These are phyloP conservation scores for Theileria equi DNA, from an alignment of 169 alveolate species.

Conservation along the genomic window DNA sequence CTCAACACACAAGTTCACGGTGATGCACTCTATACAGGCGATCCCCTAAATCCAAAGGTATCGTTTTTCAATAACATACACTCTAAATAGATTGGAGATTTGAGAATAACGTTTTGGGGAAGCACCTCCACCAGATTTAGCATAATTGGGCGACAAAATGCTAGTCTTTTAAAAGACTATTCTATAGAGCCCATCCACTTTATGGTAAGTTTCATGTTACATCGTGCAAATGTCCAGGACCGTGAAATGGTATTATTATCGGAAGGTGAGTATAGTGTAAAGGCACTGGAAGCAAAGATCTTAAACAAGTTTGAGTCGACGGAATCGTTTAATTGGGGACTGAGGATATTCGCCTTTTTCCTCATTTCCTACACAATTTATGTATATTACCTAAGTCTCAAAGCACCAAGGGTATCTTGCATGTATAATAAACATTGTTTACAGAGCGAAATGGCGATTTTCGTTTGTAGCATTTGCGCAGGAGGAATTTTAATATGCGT, in stretches of 20 bases:
- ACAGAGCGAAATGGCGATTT: conserved; percentile 31
- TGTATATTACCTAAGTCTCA: conserved; percentile 10
- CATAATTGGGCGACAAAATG: conserved; percentile 45
- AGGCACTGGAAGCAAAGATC: conserved; percentile 5
- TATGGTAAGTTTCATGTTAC: conserved; percentile 25
- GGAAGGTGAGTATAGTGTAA: conserved; percentile 21
- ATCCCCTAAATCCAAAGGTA: conserved; percentile 75
- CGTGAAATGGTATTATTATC: conserved; percentile 38
- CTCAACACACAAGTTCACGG: conserved; percentile 70
- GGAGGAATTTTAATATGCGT: conserved; percentile 8
- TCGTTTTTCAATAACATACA: background rate
- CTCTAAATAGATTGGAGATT: conserved; percentile 42
- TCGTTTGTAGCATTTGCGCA: conserved; percentile 30
- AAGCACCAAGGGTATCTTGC: conserved; percentile 32
- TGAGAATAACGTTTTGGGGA: conserved; percentile 62
- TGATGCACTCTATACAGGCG: conserved; percentile 75
- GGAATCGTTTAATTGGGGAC: too few species aligned
- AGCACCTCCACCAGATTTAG: conserved; percentile 27
- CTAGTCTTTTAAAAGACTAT: conserved; percentile 32
- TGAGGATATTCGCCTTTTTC: conserved; percentile 3
- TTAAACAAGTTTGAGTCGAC: conserved; percentile 32
- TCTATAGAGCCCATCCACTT: conserved; percentile 38
- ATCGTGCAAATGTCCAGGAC: conserved; percentile 19
- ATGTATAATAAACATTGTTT: background rate
- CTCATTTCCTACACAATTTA: conserved; percentile 16